Evolutionary conservation across 164 flowering plant species (phyloP).

Genomic region (Aristolochia contorta): DNA sequence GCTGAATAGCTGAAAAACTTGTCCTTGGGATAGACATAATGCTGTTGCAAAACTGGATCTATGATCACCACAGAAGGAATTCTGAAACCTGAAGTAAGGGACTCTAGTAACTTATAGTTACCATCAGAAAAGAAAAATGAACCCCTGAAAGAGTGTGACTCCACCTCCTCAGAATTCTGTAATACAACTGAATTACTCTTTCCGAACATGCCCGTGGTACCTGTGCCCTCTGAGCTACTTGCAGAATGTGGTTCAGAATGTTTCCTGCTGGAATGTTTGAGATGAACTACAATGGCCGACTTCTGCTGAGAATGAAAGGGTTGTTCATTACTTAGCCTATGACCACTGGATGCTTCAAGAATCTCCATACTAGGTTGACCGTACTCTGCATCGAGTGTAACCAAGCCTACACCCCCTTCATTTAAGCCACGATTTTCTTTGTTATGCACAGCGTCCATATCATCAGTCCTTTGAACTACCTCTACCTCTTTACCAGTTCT

Average conservation of each 20-base stretch:
- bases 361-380: too few species aligned
- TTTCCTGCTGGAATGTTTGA: too few species aligned
- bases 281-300: too few species aligned
- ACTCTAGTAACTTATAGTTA: constrained; percentile 42
- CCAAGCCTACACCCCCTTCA: background rate
- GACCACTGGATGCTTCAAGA: too few species aligned
- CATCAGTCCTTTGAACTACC: constrained; percentile 5
- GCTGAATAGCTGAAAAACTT: constrained; percentile 30
- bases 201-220: constrained; percentile 6
- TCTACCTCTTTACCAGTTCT: constrained; percentile 5
- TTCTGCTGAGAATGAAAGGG: too few species aligned
- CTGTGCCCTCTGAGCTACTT: background rate
- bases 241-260: too few species aligned
- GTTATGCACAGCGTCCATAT: background rate
- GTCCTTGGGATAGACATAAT: constrained; percentile 49
- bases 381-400: too few species aligned
- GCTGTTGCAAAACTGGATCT: constrained; percentile 63
- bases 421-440: background rate
- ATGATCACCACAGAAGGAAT: constrained; percentile 65
- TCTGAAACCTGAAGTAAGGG: constrained; percentile 41
- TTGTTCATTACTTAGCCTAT: too few species aligned
- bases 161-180: constrained; percentile 12
- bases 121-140: constrained; percentile 77
- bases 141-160: constrained; percentile 23
- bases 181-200: constrained; percentile 9